Evolutionary conservation across 129 eudicot genomes (phyloP), one percentile per base, ranked within the genome.

Genomic region (Kitagawia praeruptora): DNA sequence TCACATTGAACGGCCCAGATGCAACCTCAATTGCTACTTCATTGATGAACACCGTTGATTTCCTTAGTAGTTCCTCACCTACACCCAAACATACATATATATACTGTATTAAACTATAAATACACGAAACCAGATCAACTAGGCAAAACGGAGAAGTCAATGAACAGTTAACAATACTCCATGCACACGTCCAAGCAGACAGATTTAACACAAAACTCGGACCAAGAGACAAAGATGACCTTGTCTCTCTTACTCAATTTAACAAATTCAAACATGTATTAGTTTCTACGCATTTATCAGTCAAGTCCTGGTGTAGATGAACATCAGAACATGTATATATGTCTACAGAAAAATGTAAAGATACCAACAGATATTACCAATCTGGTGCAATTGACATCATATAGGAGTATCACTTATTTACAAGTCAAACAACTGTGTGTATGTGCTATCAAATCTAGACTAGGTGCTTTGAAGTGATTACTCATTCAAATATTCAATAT

Each of bases 21-120:
- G 85, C 84, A 8, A 94, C 96, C 87, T 94, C 97, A 75, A 91
- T 81, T 28, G 92, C 84, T 83, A 90, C 89, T 37, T 92, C 96
- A 76, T 94, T 89, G 69, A 94, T 92, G 80, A 89, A 91, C 83
- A 94, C 97, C 75, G 90, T 89, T 5, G 89, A 70, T 83, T 87
- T 89, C 31, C 82, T 87, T 5, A 80, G 75, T 5, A 80, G 73
- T 27, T 89, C 91, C 48, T 76, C 87, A 82, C 90, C 91, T 85
- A 81, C 83, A 83, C 84, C 82, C 8, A 23, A 56, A 53, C 7
- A 48, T 19, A 46, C 0, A 3, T 14, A 7, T 16, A 11, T 37
- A 70, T 70, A 69, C 37, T 37, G 18, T 18, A 38, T 16, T 38
- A 15, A 70, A 4, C 6, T 37, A 3, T 40, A 6, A 37, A 42